phyloP scores from a whole-genome alignment of 164 flowering plant genomes.

The Santalum album region DNA sequence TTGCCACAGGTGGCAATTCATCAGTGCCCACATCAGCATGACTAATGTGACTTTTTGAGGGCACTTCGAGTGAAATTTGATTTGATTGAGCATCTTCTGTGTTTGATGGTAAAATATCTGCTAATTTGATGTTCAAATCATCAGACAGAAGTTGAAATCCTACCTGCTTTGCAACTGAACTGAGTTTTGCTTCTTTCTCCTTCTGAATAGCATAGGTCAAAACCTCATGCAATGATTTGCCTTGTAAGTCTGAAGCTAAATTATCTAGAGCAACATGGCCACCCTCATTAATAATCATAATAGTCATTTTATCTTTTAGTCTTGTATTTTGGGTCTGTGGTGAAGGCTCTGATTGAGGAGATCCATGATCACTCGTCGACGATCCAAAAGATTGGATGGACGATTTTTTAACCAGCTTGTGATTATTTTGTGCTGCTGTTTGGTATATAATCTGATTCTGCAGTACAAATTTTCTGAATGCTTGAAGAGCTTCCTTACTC shows the following conservation, averaged over 20 bases:
- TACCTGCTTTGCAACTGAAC: slow-evolving; percentile 60
- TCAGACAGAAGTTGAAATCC: slow-evolving; percentile 87
- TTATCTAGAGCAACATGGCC: slow-evolving; percentile 36
- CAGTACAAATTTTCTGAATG: slow-evolving; percentile 48
- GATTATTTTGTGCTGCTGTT: slow-evolving; percentile 12
- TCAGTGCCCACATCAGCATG: slow-evolving; percentile 14
- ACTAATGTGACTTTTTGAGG: slow-evolving; percentile 15
- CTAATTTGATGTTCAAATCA: slow-evolving; percentile 53
- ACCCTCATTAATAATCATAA: slow-evolving; percentile 52
- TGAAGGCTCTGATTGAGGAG: slow-evolving; percentile 24
- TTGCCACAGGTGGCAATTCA: slow-evolving; percentile 13
- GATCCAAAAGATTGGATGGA: slow-evolving; percentile 19
- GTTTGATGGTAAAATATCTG: slow-evolving; percentile 22
- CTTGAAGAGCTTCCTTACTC: slow-evolving; percentile 54
- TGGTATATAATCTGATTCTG: slow-evolving; percentile 19
- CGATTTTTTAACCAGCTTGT: slow-evolving; percentile 9
- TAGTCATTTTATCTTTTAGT: slow-evolving; percentile 45
- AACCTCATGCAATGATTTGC: slow-evolving; percentile 53
- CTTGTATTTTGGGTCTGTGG: slow-evolving; percentile 20
- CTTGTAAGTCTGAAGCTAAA: slow-evolving; percentile 31
- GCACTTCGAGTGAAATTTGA: slow-evolving; percentile 15
- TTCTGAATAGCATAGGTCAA: slow-evolving; percentile 44
- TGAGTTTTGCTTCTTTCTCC: slow-evolving; percentile 48
- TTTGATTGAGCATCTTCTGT: slow-evolving; percentile 23
- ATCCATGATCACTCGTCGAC: slow-evolving; percentile 14